Evolutionary conservation across 192 early-diverging fungal species (phyloP).

Genomic region (Chytriomyces sp.): DNA sequence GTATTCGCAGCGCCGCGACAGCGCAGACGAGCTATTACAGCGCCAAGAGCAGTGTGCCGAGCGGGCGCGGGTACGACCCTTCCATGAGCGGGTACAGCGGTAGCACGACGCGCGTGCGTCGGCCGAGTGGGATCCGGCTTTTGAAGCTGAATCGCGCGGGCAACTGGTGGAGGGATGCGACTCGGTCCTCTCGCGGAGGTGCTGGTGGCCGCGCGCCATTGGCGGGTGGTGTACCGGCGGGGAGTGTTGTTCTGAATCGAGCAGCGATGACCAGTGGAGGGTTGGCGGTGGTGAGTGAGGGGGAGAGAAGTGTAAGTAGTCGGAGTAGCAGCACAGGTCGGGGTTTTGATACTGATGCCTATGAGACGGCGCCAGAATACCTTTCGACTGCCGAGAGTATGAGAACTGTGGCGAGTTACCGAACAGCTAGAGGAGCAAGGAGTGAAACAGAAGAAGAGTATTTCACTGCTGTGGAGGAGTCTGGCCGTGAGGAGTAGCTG

Average conservation of each 20-base stretch:
- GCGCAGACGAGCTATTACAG: background rate
- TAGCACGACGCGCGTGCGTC: background rate
- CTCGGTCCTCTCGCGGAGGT: background rate
- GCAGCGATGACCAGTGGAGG: background rate
- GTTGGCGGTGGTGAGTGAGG: background rate
- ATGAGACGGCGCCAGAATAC: constrained; percentile 15
- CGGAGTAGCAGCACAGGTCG: background rate
- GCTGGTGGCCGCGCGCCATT: background rate
- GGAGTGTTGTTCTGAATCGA: background rate
- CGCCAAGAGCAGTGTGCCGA: background rate
- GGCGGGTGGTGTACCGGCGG: background rate
- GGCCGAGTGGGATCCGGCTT: background rate
- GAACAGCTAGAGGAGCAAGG: background rate
- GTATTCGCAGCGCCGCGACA: background rate
- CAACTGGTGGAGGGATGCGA: constrained; percentile 12
- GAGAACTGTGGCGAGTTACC: background rate
- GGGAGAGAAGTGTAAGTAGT: background rate
- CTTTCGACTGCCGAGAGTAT: background rate
- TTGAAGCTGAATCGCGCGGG: background rate
- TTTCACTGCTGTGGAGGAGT: constrained; percentile 1
- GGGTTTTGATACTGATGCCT: background rate
- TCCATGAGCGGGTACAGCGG: background rate
- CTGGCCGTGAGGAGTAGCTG: no score
- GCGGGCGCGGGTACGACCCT: constrained; percentile 16
- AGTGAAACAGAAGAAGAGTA: constrained; percentile 8